These are phyloP conservation scores for Chrysopogon serrulatus DNA, from an alignment of 176 grass and related monocot genomes.

Conservation along the genomic window DNA sequence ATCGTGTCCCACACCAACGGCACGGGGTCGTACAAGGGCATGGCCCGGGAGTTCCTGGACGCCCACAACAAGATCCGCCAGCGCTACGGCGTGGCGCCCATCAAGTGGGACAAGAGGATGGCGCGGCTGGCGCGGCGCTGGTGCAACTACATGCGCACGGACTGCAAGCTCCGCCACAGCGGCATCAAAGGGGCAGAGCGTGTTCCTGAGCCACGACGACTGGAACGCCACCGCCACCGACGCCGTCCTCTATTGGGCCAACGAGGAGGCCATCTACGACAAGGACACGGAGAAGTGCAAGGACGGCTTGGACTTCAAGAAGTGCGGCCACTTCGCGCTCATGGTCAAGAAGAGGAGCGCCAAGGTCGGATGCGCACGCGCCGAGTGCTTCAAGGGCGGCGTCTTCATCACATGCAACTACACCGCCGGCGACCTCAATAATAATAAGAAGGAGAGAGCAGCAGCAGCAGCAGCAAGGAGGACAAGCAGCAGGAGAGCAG, in stretches of 20 bases:
- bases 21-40: slow-evolving; percentile 30
- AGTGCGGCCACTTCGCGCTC: slow-evolving; percentile 42
- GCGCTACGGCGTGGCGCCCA: not conserved
- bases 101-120: slow-evolving; percentile 27
- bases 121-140: slow-evolving; percentile 31
- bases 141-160: not conserved
- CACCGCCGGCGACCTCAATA: not conserved
- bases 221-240: slow-evolving; percentile 30
- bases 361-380: slow-evolving; percentile 18
- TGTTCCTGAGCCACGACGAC: not conserved
- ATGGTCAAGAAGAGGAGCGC: not conserved
- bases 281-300: not conserved
- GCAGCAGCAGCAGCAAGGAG: too few species aligned
- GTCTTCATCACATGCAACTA: slow-evolving; percentile 49
- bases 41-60: slow-evolving; percentile 12
- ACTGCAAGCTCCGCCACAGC: slow-evolving; percentile 26
- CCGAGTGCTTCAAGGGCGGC: slow-evolving; percentile 7
- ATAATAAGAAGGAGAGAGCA: not conserved
- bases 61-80: slow-evolving; percentile 28
- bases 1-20: not conserved
- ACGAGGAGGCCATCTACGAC: slow-evolving; percentile 32
- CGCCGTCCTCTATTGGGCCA: not conserved
- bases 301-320: not conserved
- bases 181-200: not conserved
- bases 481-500: too few species aligned